A percentile compares a stretch with the other conserved stretches of the same genome.
These are phyloP conservation scores for Acrocalymma vagum DNA, from an alignment of 2,329 filamentous ascomycete genomes.

Conservation along the genomic window DNA sequence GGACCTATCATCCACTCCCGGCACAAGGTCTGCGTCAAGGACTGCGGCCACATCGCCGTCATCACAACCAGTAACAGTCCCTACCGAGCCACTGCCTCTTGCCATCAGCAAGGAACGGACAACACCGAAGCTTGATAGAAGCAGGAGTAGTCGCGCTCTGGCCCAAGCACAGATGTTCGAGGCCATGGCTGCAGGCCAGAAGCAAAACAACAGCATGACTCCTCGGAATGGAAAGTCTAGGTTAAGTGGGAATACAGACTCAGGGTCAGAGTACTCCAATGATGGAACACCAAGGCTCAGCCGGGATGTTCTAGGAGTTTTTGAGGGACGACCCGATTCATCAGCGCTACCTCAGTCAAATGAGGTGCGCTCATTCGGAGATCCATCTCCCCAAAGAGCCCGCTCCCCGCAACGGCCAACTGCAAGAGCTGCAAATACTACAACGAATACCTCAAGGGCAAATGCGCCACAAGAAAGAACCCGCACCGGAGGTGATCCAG, in stretches of 20 bases:
- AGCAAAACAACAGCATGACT: constrained; percentile 6
- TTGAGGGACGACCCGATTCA: too few species aligned
- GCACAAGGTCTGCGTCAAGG: constrained; percentile 1
- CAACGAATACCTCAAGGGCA: too few species aligned
- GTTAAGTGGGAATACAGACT: constrained; percentile 16
- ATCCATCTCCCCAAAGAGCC: too few species aligned
- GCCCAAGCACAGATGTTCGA: constrained; percentile 43
- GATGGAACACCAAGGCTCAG: constrained; percentile 3
- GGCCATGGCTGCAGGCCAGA: constrained; percentile 27
- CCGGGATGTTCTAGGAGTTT: too few species aligned
- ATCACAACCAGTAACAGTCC: background rate
- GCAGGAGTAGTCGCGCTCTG: constrained; percentile 32
- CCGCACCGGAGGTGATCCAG: too few species aligned
- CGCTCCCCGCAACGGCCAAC: too few species aligned
- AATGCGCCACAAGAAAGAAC: too few species aligned
- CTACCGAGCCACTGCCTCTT: background rate
- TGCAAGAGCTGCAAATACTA: too few species aligned
- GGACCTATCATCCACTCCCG: too few species aligned
- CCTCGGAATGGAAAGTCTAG: constrained; percentile 12
- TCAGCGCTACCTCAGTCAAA: too few species aligned
- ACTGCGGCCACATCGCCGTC: constrained; percentile 1
- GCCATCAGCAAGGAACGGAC: constrained; percentile 20
- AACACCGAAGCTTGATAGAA: constrained; percentile 33
- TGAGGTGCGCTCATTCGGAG: too few species aligned
- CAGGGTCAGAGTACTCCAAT: constrained; percentile 24